These are phyloP conservation scores for Globisporangium rhizosaccharum DNA, from an alignment of 352 stramenopile species.

Conservation along the genomic window DNA sequence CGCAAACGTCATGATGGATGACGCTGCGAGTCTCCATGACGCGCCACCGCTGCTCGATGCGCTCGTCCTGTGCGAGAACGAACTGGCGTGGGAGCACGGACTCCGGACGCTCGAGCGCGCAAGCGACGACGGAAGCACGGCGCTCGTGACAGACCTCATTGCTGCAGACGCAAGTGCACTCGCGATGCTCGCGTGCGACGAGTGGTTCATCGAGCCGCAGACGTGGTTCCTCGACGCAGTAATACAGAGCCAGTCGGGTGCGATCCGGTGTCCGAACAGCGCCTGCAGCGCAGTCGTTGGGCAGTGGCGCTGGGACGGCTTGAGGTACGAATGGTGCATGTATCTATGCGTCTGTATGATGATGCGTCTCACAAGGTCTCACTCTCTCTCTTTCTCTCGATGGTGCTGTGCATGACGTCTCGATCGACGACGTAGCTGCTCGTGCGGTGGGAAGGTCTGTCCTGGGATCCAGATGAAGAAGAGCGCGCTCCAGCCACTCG, in stretches of 20 bases:
- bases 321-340: conserved; percentile 20
- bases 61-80: conserved; percentile 18
- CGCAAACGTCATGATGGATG: neutral
- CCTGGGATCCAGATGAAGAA: conserved; percentile 53
- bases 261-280: conserved; percentile 38
- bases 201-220: conserved; percentile 52
- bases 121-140: conserved; percentile 14
- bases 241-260: conserved; percentile 13
- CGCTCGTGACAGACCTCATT: conserved; percentile 25
- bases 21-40: neutral
- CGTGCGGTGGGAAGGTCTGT: conserved; percentile 30
- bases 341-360: neutral
- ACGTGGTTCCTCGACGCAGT: conserved; percentile 34
- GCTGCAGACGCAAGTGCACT: conserved; percentile 29
- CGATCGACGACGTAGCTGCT: conserved; percentile 17
- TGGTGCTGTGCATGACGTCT: too few relatives aligned
- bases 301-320: conserved; percentile 48
- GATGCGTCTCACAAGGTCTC: neutral
- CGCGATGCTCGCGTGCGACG: conserved; percentile 18
- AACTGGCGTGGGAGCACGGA: conserved; percentile 27
- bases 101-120: conserved; percentile 22
- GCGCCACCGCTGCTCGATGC: neutral
- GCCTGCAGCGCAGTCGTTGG: conserved; percentile 32
- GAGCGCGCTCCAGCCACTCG: conserved; percentile 39
- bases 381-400: conserved; percentile 1